Percentiles rank a stretch among this genome's conserved stretches.
Evolutionary conservation across 2,329 filamentous ascomycete species (phyloP).

Genomic region (Stachybotrys chartarum): DNA sequence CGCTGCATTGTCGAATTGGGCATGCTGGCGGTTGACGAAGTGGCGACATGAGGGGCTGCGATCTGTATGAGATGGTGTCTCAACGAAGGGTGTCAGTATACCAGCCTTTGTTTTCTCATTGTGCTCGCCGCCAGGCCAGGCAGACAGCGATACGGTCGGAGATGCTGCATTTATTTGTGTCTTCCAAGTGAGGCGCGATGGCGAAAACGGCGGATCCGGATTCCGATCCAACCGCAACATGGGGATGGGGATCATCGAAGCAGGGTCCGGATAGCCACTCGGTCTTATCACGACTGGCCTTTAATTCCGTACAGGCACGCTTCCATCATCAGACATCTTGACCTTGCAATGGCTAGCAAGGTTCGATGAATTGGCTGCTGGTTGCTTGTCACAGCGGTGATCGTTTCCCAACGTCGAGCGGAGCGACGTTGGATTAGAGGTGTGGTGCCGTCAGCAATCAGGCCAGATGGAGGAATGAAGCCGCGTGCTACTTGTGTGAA

Average conservation of each 20-base stretch:
- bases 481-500: not conserved
- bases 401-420: not conserved
- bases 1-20: no score
- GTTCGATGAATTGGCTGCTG: not conserved
- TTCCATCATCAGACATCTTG: not conserved
- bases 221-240: not conserved
- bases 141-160: not conserved
- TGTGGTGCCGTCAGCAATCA: not conserved
- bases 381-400: not conserved
- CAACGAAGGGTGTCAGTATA: not conserved
- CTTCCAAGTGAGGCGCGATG: not conserved
- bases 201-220: not conserved
- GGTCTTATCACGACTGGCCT: not conserved
- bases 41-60: not conserved
- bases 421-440: not conserved
- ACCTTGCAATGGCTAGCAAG: not conserved
- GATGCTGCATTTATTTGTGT: not conserved
- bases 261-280: not conserved
- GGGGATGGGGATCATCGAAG: not conserved
- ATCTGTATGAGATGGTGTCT: not conserved
- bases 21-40: no score
- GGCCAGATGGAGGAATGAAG: not conserved
- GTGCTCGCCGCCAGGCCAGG: no score
- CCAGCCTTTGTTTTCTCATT: not conserved
- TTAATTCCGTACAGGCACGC: not conserved